These are phyloP conservation scores for Theobroma cacao DNA, from an alignment of 345 rosid species.

Conservation along the genomic window DNA sequence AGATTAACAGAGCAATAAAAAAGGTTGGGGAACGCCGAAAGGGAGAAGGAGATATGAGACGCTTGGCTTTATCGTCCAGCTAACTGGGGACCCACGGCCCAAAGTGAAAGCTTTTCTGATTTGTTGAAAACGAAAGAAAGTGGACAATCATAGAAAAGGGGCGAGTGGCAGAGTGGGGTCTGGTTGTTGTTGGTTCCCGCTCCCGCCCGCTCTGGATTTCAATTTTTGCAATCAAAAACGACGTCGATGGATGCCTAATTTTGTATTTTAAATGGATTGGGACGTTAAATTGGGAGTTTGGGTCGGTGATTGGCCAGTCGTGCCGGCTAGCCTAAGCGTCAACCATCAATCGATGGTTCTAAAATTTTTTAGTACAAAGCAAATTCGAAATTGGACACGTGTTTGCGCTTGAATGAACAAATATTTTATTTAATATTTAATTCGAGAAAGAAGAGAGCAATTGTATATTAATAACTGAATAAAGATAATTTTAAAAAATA, in stretches of 20 bases:
- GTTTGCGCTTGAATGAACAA: not conserved
- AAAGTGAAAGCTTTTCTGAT: not conserved
- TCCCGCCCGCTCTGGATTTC: slow-evolving; percentile 13
- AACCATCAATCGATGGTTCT: not conserved
- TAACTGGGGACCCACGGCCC: slow-evolving; percentile 1
- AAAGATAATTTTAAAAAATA: too few species aligned
- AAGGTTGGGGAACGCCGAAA: not conserved
- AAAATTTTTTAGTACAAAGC: not conserved
- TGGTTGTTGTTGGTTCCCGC: not conserved
- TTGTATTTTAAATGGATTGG: not conserved
- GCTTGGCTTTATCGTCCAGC: slow-evolving; percentile 1
- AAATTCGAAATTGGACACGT: not conserved
- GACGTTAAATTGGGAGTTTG: not conserved
- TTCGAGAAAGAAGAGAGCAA: too few species aligned
- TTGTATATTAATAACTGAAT: too few species aligned
- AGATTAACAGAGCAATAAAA: not conserved
- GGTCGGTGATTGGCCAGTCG: not conserved
- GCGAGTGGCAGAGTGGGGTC: not conserved
- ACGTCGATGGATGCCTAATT: not conserved
- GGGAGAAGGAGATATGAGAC: not conserved
- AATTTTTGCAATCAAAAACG: not conserved
- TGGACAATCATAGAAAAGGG: not conserved
- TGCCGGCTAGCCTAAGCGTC: not conserved
- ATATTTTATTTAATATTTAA: not conserved
- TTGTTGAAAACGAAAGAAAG: not conserved